Percentiles rank a stretch among this genome's conserved stretches.
phyloP scores from a whole-genome alignment of 192 early-diverging fungal genomes.

The Umbelopsis ramanniana region DNA sequence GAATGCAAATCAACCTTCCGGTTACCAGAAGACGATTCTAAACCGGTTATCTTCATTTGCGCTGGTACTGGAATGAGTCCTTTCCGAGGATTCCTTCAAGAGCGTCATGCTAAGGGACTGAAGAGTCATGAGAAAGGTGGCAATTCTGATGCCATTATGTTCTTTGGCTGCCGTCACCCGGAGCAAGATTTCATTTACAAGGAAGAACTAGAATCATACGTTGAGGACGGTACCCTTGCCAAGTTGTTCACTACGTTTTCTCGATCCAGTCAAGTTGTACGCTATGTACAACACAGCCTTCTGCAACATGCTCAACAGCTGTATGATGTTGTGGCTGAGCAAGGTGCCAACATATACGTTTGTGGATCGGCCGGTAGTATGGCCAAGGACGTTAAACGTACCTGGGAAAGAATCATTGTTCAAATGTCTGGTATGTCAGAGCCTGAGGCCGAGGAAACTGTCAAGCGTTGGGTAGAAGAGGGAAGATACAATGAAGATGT shows the following conservation, averaged over 20 bases:
- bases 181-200: slow-evolving; percentile 75
- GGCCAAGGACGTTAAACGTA: slow-evolving; percentile 35
- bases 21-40: slow-evolving; percentile 58
- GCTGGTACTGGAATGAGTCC: slow-evolving; percentile 95
- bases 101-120: slow-evolving; percentile 30
- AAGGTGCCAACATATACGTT: slow-evolving; percentile 26
- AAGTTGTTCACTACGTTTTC: slow-evolving; percentile 65
- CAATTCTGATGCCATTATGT: slow-evolving; percentile 45
- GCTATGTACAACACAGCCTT: slow-evolving; percentile 41
- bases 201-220: slow-evolving; percentile 59
- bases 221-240: slow-evolving; percentile 56
- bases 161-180: slow-evolving; percentile 83
- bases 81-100: slow-evolving; percentile 83
- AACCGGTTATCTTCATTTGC: slow-evolving; percentile 83
- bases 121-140: slow-evolving; percentile 65
- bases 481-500: slow-evolving; percentile 39
- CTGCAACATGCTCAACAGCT: slow-evolving; percentile 28
- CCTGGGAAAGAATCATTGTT: slow-evolving; percentile 21
- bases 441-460: slow-evolving; percentile 26
- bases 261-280: slow-evolving; percentile 43
- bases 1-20: slow-evolving; percentile 53
- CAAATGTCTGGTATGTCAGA: slow-evolving; percentile 28
- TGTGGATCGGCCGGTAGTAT: slow-evolving; percentile 37
- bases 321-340: slow-evolving; percentile 19
- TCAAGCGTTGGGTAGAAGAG: slow-evolving; percentile 23